Conservation (phyloP, 2,329 filamentous ascomycete species). For the Didymella keratinophila region DNA sequence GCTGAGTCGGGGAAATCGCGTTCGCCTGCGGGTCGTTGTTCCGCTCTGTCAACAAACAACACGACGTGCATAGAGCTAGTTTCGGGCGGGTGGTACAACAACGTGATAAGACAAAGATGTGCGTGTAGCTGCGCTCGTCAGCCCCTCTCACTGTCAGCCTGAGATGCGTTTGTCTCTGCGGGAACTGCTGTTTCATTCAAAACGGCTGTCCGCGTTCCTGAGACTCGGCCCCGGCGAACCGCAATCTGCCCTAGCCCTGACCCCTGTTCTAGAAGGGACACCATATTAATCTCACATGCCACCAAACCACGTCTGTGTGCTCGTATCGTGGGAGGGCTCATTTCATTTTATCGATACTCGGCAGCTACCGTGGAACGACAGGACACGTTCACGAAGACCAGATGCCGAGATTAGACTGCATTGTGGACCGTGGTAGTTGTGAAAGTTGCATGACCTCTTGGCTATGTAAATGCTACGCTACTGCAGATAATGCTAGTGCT, state of each 20-base stretch:
- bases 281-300: conserved; percentile 22
- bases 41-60: conserved; percentile 23
- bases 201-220: conserved; percentile 15
- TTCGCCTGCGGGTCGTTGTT: conserved; percentile 10
- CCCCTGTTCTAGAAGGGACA: conserved; percentile 23
- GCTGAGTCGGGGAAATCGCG: conserved; percentile 21
- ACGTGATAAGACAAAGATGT: conserved; percentile 11
- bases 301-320: conserved; percentile 20
- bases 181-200: conserved; percentile 21
- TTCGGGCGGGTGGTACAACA: conserved; percentile 13
- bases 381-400: conserved; percentile 6
- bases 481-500: conserved; percentile 27
- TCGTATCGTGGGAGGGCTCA: conserved; percentile 12
- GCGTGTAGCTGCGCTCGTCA: conserved; percentile 13
- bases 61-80: conserved; percentile 20
- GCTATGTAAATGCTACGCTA: conserved; percentile 28
- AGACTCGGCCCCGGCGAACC: conserved; percentile 21
- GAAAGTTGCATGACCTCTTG: conserved; percentile 18
- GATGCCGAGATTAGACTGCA: background rate
- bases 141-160: conserved; percentile 10
- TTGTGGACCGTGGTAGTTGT: background rate
- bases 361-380: conserved; percentile 1
- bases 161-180: conserved; percentile 4
- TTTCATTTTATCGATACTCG: conserved; percentile 10
- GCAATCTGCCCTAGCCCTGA: conserved; percentile 23